Evolutionary conservation across 495 filamentous ascomycete species (phyloP), one percentile per base, ranked within the genome.

Genomic region (Aspergillus campestris): DNA sequence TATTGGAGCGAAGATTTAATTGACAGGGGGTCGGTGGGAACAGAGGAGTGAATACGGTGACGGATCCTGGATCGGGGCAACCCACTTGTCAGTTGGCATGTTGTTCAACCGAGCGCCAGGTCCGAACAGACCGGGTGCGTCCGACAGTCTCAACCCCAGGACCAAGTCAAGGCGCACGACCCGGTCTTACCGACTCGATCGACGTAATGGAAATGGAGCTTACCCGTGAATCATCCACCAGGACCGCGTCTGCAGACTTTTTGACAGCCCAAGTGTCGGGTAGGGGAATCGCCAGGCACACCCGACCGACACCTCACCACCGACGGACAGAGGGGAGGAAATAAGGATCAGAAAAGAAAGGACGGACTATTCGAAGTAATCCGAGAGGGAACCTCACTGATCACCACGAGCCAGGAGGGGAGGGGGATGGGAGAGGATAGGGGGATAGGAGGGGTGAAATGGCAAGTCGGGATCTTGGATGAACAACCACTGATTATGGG

Each of bases 181-280:
- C 18, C 18, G 18, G 18, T 24, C 18, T 24, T 1, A 24, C 18
- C 18, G 18, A 24, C 18, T 24, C 18, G 10, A 42, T 7, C 9
- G 40, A 27, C 24, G 34, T 18, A 48, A 24, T 38, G 43, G 34
- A 39, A 33, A 43, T 37, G 35, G 36, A 11, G 48, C 49, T 57
- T 41, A 52, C 53, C 38, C 31, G 35, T 28, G 33, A 37, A 48
- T 35, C 34, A 40, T 28, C 37, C 31, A 44, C 48, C 47, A 32
- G 47, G n/a, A 51, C 38, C 45, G 38, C 45, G 39, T 49, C 48
- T 42, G 50, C 51, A 61, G 52, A 55, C 46, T 52, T 53, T 56
- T 56, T 45, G 41, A 13, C 18, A 48, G 40, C 38, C 38, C 45
- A 38, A 47, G 45, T 9, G 28, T 31, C 37, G 30, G 31, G 45